These are phyloP conservation scores for Gaeumannomyces tritici DNA, from an alignment of 2,329 filamentous ascomycete genomes.

Conservation along the genomic window DNA sequence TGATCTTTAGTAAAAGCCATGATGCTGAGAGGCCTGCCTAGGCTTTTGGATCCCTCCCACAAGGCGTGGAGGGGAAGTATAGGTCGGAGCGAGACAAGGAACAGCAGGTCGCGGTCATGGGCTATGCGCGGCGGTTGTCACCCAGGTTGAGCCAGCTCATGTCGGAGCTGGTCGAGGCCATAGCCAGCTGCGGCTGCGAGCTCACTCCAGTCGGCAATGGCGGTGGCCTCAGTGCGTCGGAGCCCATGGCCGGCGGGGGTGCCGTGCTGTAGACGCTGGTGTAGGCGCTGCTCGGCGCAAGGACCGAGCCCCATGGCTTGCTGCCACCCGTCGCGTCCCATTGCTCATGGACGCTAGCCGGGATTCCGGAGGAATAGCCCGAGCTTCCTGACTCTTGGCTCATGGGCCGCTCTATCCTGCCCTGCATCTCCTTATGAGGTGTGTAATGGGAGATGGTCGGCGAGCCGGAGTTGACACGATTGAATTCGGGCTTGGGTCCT, in stretches of 20 bases:
- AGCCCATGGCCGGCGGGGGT: constrained; percentile 18
- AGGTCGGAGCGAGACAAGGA: not conserved
- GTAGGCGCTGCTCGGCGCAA: constrained; percentile 41
- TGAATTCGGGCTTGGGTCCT: constrained; percentile 52
- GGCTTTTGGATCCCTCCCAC: not conserved
- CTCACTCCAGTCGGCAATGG: constrained; percentile 26
- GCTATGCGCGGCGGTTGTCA: constrained; percentile 17
- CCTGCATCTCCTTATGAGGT: constrained; percentile 45
- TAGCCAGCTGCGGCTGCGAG: constrained; percentile 39
- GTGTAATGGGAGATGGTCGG: constrained; percentile 57
- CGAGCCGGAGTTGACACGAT: constrained; percentile 58
- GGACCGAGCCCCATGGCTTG: constrained; percentile 38
- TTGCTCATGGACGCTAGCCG: constrained; percentile 49
- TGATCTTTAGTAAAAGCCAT: not conserved
- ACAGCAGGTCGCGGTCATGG: not conserved
- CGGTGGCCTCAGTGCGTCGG: constrained; percentile 17
- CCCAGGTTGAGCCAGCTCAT: constrained; percentile 77
- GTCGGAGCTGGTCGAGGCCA: constrained; percentile 46
- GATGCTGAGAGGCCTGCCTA: not conserved
- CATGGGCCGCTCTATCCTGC: constrained; percentile 48
- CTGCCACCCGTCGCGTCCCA: constrained; percentile 38
- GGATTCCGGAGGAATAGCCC: constrained; percentile 55
- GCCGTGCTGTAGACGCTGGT: constrained; percentile 33
- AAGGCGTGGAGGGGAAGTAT: not conserved
- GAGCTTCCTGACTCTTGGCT: constrained; percentile 38